Conservation (phyloP, 768 basidiomycete species). For the Suillus subluteus region DNA sequence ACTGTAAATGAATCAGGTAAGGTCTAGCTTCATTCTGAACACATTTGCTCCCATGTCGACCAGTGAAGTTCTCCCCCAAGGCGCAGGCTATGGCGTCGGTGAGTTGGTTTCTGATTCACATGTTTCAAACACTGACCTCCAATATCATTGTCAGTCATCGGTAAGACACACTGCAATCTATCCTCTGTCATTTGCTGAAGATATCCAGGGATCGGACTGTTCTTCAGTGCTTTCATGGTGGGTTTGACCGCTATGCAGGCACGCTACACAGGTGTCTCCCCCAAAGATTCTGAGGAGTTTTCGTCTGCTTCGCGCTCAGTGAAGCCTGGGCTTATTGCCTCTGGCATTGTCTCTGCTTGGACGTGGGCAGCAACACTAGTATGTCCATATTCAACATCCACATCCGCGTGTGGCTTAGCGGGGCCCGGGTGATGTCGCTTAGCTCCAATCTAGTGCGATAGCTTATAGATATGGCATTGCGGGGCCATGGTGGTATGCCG, state of each 20-base stretch:
- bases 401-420: neutral
- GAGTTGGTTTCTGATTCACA: slow-evolving; percentile 24
- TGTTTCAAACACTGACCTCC: slow-evolving; percentile 7
- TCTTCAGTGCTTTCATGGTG: slow-evolving; percentile 85
- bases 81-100: slow-evolving; percentile 87
- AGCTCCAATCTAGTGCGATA: slow-evolving; percentile 82
- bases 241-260: slow-evolving; percentile 78
- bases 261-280: slow-evolving; percentile 82
- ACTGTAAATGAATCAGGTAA: neutral
- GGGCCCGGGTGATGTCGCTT: slow-evolving; percentile 12
- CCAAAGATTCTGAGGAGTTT: slow-evolving; percentile 82
- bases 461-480: slow-evolving; percentile 86
- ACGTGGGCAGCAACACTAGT: slow-evolving; percentile 86
- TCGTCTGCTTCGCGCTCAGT: slow-evolving; percentile 81
- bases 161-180: slow-evolving; percentile 32
- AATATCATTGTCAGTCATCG: slow-evolving; percentile 46
- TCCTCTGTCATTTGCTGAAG: slow-evolving; percentile 11
- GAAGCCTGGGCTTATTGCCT: slow-evolving; percentile 90
- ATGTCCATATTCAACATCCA: slow-evolving; percentile 13
- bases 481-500: slow-evolving; percentile 91
- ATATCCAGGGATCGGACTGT: slow-evolving; percentile 76
- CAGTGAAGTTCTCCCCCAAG: slow-evolving; percentile 63
- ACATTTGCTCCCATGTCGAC: slow-evolving; percentile 22
- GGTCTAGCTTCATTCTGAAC: neutral
- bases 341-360: slow-evolving; percentile 93